phyloP scores from a whole-genome alignment of 1,284 basidiomycete genomes.

The Boletus hoseneyae region DNA sequence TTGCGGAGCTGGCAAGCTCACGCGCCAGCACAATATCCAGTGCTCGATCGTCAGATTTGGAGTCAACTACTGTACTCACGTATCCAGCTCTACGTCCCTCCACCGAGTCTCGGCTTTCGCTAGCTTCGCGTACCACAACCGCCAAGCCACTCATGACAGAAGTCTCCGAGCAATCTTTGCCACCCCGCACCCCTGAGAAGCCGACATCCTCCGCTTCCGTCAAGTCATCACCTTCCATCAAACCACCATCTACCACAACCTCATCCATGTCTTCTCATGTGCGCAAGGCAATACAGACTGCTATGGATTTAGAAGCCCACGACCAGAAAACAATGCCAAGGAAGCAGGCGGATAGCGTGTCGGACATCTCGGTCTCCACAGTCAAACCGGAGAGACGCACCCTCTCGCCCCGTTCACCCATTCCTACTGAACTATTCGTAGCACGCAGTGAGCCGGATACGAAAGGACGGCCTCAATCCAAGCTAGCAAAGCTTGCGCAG shows the following conservation, averaged over 20 bases:
- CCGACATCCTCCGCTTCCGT: slow-evolving; percentile 17
- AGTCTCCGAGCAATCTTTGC: slow-evolving; percentile 16
- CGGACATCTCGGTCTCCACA: slow-evolving; percentile 27
- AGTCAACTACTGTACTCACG: slow-evolving; percentile 58
- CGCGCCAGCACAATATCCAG: slow-evolving; percentile 46
- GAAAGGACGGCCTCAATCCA: slow-evolving; percentile 51
- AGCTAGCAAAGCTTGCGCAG: slow-evolving; percentile 66
- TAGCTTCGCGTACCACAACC: slow-evolving; percentile 26
- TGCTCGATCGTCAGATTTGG: slow-evolving; percentile 38
- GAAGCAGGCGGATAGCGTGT: slow-evolving; percentile 14
- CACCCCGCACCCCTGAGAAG: slow-evolving; percentile 17
- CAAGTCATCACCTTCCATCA: slow-evolving; percentile 22
- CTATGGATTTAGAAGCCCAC: slow-evolving; percentile 44
- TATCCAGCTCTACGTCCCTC: slow-evolving; percentile 65
- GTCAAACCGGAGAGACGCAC: slow-evolving; percentile 13
- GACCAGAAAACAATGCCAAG: slow-evolving; percentile 15
- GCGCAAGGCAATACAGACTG: slow-evolving; percentile 56
- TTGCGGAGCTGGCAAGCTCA: slow-evolving; percentile 61
- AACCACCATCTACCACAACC: slow-evolving; percentile 29
- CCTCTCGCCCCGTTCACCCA: slow-evolving; percentile 2
- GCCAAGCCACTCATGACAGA: slow-evolving; percentile 15
- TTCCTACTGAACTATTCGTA: slow-evolving; percentile 10
- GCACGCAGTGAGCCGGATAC: slow-evolving; percentile 15
- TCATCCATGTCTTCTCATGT: slow-evolving; percentile 57
- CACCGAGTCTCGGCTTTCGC: slow-evolving; percentile 47